Percentiles rank a stretch among this genome's conserved stretches.
phyloP scores from a whole-genome alignment of 345 rosid species.

The Ceriops zippeliana region DNA sequence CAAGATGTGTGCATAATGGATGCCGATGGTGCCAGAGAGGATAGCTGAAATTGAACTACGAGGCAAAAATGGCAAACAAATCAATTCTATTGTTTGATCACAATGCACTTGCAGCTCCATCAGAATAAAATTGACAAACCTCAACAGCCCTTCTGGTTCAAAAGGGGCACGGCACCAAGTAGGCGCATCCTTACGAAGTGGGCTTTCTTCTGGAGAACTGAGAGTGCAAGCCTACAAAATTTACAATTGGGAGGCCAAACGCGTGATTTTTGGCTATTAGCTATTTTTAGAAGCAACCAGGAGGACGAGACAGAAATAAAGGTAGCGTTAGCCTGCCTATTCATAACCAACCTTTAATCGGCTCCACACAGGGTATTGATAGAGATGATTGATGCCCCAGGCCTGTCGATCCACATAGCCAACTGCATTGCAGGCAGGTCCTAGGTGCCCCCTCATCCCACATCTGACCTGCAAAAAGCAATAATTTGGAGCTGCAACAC shows the following conservation, averaged over 20 bases:
- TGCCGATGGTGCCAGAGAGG: conserved; percentile 59
- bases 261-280: too few species aligned
- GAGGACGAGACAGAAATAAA: background rate
- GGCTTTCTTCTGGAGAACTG: conserved; percentile 45
- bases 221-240: conserved; percentile 52
- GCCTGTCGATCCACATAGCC: conserved; percentile 54
- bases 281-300: background rate
- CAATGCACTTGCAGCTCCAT: background rate
- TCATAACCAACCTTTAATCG: conserved; percentile 45
- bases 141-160: conserved; percentile 70
- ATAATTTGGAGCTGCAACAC: background rate
- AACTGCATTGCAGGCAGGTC: conserved; percentile 73
- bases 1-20: conserved; percentile 60
- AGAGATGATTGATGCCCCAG: conserved; percentile 67
- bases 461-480: conserved; percentile 48
- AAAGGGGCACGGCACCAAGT: conserved; percentile 58
- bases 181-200: conserved; percentile 45
- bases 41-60: conserved; percentile 54
- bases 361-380: conserved; percentile 48
- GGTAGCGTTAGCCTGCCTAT: background rate
- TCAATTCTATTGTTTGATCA: too few species aligned
- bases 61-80: too few species aligned
- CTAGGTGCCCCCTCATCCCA: conserved; percentile 70
- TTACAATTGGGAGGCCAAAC: background rate
- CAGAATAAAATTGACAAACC: conserved; percentile 24